Evolutionary conservation across 1,284 basidiomycete genomes (phyloP), one percentile per base, ranked within the genome.

Genomic region (Apiotrichum akiyoshidainum): DNA sequence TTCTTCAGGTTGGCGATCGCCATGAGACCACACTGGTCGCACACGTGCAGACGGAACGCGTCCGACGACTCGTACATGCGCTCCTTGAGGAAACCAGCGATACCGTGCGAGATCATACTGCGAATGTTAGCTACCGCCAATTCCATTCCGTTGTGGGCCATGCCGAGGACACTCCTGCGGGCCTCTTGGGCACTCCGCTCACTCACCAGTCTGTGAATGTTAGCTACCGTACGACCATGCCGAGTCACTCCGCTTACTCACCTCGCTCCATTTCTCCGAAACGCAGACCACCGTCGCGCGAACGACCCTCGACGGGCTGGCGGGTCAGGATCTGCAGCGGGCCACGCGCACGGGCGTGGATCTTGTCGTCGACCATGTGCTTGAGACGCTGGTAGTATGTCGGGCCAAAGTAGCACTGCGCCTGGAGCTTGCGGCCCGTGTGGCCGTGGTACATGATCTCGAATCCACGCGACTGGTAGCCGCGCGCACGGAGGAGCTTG

Each of bases 311-410:
- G n/a, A 99, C 96, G 7, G 95, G 96, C 77, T 99, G 96, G 52
- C 96, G 83, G 21, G 95, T 99, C 70, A 99, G 79, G 71, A 99
- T 99, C 79, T 99, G 96, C 11, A 99, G 90, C 6, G 96, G 96
- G 17, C 96, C 96, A 76, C 96, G 82, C 16, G 96, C 96, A 67
- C 95, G 87, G 31, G 94, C 95, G 80, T 99, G 95, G 64, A 99
- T 99, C 82, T 99, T 99, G 81, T 99, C 95, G 77, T 97, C 94
- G 53, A 99, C 95, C 95, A 99, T 99, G 80, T 99, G 95, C 82
- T 99, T 99, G 67, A 99, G 83, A 54, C 95, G 89, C 78, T 99
- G 95, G 79, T 99, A 99, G 79, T 99, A 99, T 1, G 96, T 99
- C 13, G 95, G 95, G 5, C 96, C 96, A 64, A 99, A 87, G 79